phyloP scores from a whole-genome alignment of 768 basidiomycete genomes.

The Lactarius quietus region DNA sequence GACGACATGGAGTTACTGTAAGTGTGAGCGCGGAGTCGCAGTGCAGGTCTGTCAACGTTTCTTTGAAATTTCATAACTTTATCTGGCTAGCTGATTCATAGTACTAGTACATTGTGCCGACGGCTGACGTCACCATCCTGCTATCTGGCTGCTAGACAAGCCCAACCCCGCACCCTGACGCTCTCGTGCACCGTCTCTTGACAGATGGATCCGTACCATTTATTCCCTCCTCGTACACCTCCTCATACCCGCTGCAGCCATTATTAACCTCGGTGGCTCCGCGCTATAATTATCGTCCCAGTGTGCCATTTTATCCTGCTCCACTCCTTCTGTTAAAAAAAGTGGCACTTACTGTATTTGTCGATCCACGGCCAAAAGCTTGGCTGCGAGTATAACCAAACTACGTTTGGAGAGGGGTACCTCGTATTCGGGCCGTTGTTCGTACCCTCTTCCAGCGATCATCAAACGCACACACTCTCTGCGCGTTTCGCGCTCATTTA shows the following conservation, averaged over 20 bases:
- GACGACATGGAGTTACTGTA: too few relatives aligned
- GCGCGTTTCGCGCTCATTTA: slow-evolving; percentile 36
- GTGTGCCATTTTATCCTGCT: slow-evolving; percentile 43
- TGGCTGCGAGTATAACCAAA: slow-evolving; percentile 85
- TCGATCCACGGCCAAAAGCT: slow-evolving; percentile 50
- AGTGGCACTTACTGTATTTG: neutral
- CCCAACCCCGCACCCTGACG: slow-evolving; percentile 5
- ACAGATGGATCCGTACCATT: slow-evolving; percentile 73
- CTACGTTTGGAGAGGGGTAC: slow-evolving; percentile 58
- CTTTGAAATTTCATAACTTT: neutral
- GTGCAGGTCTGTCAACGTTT: neutral
- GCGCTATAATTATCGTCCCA: slow-evolving; percentile 51
- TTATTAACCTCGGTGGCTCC: slow-evolving; percentile 64
- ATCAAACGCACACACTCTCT: slow-evolving; percentile 54
- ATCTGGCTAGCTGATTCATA: slow-evolving; percentile 5
- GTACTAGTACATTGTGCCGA: too few relatives aligned
- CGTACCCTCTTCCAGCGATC: slow-evolving; percentile 56
- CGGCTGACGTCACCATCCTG: too few relatives aligned
- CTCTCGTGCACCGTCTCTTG: slow-evolving; percentile 31
- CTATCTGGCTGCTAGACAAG: slow-evolving; percentile 2
- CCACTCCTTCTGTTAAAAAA: too few relatives aligned
- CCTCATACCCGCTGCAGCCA: slow-evolving; percentile 66
- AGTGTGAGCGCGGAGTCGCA: too few relatives aligned
- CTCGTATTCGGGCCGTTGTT: slow-evolving; percentile 66
- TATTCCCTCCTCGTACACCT: slow-evolving; percentile 83